A percentile compares a stretch with the other conserved stretches of the same genome.
Evolutionary conservation across 192 early-diverging fungal species (phyloP).

Genomic region (Kickxella alabastrina): DNA sequence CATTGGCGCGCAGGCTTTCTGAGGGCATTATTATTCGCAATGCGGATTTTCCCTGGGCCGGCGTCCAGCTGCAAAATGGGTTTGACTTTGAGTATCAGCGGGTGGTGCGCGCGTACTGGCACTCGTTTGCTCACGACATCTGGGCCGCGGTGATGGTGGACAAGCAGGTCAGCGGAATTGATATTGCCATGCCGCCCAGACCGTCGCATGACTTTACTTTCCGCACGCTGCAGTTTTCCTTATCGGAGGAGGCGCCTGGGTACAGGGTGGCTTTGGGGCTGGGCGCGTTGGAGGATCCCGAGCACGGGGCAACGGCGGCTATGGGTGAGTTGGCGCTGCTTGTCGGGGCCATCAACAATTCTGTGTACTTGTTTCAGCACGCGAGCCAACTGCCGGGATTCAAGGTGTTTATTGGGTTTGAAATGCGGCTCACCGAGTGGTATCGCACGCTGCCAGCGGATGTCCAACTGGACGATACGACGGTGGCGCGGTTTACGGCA

Average conservation of each 20-base stretch:
- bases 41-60: conserved; percentile 48
- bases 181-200: conserved; percentile 30
- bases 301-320: conserved; percentile 39
- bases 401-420: conserved; percentile 43
- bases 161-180: conserved; percentile 45
- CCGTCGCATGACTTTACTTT: conserved; percentile 47
- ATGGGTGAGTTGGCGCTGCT: conserved; percentile 42
- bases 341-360: conserved; percentile 44
- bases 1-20: conserved; percentile 44
- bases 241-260: conserved; percentile 19
- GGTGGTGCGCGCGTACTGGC: conserved; percentile 51
- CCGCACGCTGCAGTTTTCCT: conserved; percentile 20
- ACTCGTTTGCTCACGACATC: conserved; percentile 51
- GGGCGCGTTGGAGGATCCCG: conserved; percentile 29
- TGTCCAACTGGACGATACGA: conserved; percentile 42
- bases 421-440: conserved; percentile 50
- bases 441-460: conserved; percentile 33
- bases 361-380: conserved; percentile 38
- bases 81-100: conserved; percentile 52
- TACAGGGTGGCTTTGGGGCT: conserved; percentile 26
- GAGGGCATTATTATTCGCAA: conserved; percentile 46
- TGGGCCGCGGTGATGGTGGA: conserved; percentile 50
- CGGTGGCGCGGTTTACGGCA: conserved; percentile 35
- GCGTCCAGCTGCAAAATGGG: conserved; percentile 33
- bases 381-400: conserved; percentile 27